These are phyloP conservation scores for Syzygium aromaticum DNA, from an alignment of 345 rosid species.

Conservation along the genomic window DNA sequence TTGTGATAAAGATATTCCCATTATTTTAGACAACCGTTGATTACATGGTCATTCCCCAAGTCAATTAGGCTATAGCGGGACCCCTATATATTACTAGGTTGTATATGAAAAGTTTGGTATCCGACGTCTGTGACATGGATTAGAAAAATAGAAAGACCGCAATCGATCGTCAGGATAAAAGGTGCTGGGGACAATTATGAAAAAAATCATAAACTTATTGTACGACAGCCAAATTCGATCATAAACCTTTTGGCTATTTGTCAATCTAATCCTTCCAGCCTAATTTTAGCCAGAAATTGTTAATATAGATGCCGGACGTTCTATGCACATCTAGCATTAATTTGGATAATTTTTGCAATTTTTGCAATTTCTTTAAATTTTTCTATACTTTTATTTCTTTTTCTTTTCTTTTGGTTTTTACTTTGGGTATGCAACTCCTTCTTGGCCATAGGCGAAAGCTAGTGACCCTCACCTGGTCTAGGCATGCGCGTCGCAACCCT, in stretches of 20 bases:
- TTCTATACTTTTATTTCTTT: too few species aligned
- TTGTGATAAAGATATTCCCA: not conserved
- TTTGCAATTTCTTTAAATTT: too few species aligned
- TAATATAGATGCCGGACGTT: accelerated
- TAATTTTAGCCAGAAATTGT: too few species aligned
- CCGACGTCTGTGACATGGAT: not conserved
- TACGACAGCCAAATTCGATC: too few species aligned
- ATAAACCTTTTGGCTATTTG: not conserved
- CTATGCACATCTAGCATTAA: accelerated
- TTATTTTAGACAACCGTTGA: too few species aligned
- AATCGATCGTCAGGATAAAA: not conserved
- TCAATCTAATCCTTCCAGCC: not conserved
- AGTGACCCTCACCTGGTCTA: accelerated
- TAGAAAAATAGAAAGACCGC: not conserved
- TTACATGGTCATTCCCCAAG: not conserved
- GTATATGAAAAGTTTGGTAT: not conserved
- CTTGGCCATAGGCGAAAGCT: too few species aligned
- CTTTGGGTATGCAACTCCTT: not conserved
- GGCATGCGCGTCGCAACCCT: accelerated
- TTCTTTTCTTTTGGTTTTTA: too few species aligned
- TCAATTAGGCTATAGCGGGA: not conserved
- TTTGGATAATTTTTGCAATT: too few species aligned
- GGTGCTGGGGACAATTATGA: not conserved
- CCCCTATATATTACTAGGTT: not conserved
- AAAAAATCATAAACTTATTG: not conserved